A percentile compares a stretch with the other conserved stretches of the same genome.
Evolutionary conservation across 2,329 filamentous ascomycete genomes (phyloP).

Genomic region (Ceratocystis harringtonii): DNA sequence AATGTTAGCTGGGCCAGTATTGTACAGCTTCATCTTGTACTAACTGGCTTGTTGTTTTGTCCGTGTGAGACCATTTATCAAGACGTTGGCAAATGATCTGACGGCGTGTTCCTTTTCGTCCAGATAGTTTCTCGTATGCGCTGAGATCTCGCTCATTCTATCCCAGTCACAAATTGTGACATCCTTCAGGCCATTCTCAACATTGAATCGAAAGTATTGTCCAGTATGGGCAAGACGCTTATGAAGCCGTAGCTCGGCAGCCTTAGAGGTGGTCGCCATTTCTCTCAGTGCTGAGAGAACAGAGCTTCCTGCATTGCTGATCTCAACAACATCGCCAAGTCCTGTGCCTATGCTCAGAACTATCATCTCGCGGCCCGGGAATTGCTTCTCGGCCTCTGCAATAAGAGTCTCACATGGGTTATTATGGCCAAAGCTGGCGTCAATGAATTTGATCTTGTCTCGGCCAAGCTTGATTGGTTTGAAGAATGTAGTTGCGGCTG

Average conservation of each 20-base stretch:
- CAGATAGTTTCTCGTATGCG: slow-evolving; percentile 20
- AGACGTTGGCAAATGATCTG: too few relatives aligned
- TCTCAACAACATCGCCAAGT: slow-evolving; percentile 18
- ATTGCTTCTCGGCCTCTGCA: slow-evolving; percentile 21
- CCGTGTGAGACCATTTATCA: too few relatives aligned
- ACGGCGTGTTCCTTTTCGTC: too few relatives aligned
- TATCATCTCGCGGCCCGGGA: slow-evolving; percentile 17
- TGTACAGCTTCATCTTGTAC: too few relatives aligned
- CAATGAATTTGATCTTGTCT: slow-evolving; percentile 22
- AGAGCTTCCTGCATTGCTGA: slow-evolving; percentile 15
- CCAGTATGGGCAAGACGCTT: slow-evolving; percentile 17
- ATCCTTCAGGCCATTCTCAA: slow-evolving; percentile 22
- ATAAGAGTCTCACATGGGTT: slow-evolving; percentile 24
- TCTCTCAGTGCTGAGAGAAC: not conserved
- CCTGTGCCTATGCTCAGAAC: slow-evolving; percentile 23
- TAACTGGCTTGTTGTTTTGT: too few relatives aligned
- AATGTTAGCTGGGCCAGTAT: too few relatives aligned
- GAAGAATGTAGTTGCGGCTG: slow-evolving; percentile 23
- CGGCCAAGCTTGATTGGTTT: slow-evolving; percentile 22
- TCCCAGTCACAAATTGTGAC: slow-evolving; percentile 22
- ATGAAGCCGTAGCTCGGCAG: not conserved
- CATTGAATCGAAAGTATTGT: slow-evolving; percentile 22
- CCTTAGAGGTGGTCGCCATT: not conserved
- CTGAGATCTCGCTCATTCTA: slow-evolving; percentile 19
- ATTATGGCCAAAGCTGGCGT: slow-evolving; percentile 23